Evolutionary conservation across 768 basidiomycete species (phyloP), one percentile per base, ranked within the genome.

Genomic region (Gyrodon lividus): DNA sequence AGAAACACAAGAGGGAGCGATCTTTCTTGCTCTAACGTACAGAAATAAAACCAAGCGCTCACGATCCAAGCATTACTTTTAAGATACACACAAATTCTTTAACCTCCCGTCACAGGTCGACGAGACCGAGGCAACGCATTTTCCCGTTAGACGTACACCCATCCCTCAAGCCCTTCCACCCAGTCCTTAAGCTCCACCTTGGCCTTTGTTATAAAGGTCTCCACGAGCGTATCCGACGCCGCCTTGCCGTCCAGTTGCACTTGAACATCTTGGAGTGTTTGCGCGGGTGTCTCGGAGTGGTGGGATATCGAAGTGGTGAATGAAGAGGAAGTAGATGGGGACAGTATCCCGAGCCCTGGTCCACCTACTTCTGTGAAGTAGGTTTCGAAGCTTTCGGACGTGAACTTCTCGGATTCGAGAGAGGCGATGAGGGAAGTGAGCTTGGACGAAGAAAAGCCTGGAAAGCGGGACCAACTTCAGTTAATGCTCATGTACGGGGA

Each of bases 331-430:
- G 55, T 45, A 23, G 79, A 76, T 20, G 81, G 83, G 4, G 86
- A 84, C 60, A 92, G 76, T 58, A 99, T 80, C 54, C 96, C 96
- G 16, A 96, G 79, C 9, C 96, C 96, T 59, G 84, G 86, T 50
- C 97, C 97, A 14, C 97, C 97, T 44, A 99, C 91, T 50, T 89
- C 82, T 31, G 96, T 95, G 59, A 92, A 75, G 77, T 98, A 94
- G 23, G 75, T 74, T 60, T 72, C 69, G 31, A 70, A 64, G 12
- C 40, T 55, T 43, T 66, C 58, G 16, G 74, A 73, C 59, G 74
- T 69, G 13, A 61, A 64, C 34, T 20, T 51, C 49, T 67, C 57
- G 5, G 58, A 53, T 38, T 60, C 56, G 58, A 98, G 82, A 8
- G 76, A 75, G 17, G 71, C 65, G 38, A 83, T 76, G 60, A 98